Percentiles rank a stretch among this genome's conserved stretches.
These are phyloP conservation scores for Fagopyrum homotropicum DNA, from an alignment of 148 eudicot species.

Conservation along the genomic window DNA sequence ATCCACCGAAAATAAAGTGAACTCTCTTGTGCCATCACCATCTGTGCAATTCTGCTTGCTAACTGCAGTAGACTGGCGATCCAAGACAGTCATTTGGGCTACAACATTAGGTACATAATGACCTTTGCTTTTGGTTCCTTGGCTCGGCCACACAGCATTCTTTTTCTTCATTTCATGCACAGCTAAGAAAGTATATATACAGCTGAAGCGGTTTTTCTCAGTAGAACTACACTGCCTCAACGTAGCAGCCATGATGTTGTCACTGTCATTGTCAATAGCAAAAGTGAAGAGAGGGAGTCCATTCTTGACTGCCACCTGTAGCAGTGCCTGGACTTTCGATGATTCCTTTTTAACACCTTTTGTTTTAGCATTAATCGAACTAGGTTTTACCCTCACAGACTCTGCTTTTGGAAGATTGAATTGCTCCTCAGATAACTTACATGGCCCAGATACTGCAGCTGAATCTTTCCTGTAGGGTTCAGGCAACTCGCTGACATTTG, in stretches of 20 bases:
- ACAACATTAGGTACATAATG: conserved; percentile 51
- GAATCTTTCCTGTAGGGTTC: conserved; percentile 33
- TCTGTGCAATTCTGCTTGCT: conserved; percentile 14
- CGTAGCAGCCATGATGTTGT: conserved; percentile 64
- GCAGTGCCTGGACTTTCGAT: conserved; percentile 39
- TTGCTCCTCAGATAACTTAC: conserved; percentile 23
- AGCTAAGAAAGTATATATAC: conserved; percentile 69
- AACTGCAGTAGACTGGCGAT: conserved; percentile 17
- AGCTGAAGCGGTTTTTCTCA: conserved; percentile 31
- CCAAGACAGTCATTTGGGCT: conserved; percentile 76
- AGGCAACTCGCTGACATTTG: conserved; percentile 16
- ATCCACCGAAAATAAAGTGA: conserved; percentile 48
- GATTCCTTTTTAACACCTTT: conserved; percentile 20
- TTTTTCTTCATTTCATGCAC: conserved; percentile 69
- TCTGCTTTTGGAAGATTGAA: conserved; percentile 20
- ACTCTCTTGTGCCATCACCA: conserved; percentile 41
- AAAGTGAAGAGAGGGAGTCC: conserved; percentile 79
- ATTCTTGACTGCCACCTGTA: conserved; percentile 66
- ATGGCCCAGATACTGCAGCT: conserved; percentile 13
- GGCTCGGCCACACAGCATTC: conserved; percentile 53
- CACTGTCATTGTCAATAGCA: conserved; percentile 49
- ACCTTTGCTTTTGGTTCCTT: conserved; percentile 31
- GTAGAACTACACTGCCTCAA: conserved; percentile 38
- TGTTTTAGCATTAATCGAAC: conserved; percentile 16
- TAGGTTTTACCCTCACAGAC: conserved; percentile 28